Evolutionary conservation across 2,329 filamentous ascomycete genomes (phyloP).

Genomic region (Colletotrichum truncatum): DNA sequence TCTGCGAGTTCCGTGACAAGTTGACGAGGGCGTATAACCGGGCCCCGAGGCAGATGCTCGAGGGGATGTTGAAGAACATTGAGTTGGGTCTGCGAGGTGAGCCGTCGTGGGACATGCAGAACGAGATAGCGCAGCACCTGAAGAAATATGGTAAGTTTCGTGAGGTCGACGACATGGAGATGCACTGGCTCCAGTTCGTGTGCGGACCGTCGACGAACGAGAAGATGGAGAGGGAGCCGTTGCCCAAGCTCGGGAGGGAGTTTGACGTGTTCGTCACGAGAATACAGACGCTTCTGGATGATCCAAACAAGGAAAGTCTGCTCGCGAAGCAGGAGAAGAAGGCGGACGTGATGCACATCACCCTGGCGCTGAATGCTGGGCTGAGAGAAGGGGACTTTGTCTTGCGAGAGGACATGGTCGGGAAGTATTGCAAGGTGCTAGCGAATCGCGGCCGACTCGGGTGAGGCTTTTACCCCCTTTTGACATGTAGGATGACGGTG

Average conservation of each 20-base stretch:
- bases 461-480: constrained; percentile 11
- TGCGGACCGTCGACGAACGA: constrained; percentile 33
- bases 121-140: constrained; percentile 6
- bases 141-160: not conserved
- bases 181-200: constrained; percentile 24
- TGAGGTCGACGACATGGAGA: constrained; percentile 1
- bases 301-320: constrained; percentile 36
- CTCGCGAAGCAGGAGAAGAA: constrained; percentile 7
- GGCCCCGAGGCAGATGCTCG: constrained; percentile 40
- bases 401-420: constrained; percentile 35
- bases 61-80: constrained; percentile 31
- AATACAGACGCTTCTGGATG: constrained; percentile 42
- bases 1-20: constrained; percentile 32
- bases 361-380: not conserved
- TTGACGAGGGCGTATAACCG: constrained; percentile 34
- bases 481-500: not conserved
- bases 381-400: constrained; percentile 2
- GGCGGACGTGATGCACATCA: not conserved
- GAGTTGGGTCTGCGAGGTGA: constrained; percentile 6
- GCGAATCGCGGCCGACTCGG: constrained; percentile 35
- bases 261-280: constrained; percentile 43
- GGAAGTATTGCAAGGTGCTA: constrained; percentile 36
- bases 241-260: constrained; percentile 5
- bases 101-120: constrained; percentile 1
- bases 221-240: constrained; percentile 31